These are phyloP conservation scores for Fusarium cicatricum DNA, from an alignment of 2,329 filamentous ascomycete genomes.

Conservation along the genomic window DNA sequence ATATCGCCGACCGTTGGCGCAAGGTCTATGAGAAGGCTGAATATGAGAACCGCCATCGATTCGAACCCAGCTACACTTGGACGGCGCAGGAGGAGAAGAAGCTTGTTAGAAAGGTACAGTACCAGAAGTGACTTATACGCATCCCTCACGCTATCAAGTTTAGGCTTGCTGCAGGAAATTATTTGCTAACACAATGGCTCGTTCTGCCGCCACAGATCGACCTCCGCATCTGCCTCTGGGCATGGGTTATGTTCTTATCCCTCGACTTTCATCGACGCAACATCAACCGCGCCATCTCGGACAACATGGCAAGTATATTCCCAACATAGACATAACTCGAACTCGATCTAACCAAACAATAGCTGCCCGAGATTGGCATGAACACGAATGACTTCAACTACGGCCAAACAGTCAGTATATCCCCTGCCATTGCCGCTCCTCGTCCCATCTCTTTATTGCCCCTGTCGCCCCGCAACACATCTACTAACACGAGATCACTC, in stretches of 20 bases:
- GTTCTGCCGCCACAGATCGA: slow-evolving; percentile 54
- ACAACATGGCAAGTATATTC: slow-evolving; percentile 46
- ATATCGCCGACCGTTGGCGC: slow-evolving; percentile 61
- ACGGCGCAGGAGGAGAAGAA: slow-evolving; percentile 57
- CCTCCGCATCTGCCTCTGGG: slow-evolving; percentile 48
- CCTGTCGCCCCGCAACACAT: not conserved
- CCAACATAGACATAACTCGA: not conserved
- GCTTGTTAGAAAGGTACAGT: slow-evolving; percentile 53
- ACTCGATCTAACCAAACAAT: slow-evolving; percentile 2
- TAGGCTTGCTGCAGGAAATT: not conserved
- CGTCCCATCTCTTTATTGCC: not conserved
- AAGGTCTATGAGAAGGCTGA: slow-evolving; percentile 61
- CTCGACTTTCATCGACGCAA: slow-evolving; percentile 57
- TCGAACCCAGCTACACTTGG: slow-evolving; percentile 57
- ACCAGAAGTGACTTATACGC: not conserved
- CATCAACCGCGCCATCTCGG: slow-evolving; percentile 54
- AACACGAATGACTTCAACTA: slow-evolving; percentile 57
- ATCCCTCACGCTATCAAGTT: not conserved
- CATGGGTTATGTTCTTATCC: slow-evolving; percentile 58
- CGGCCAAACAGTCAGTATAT: slow-evolving; percentile 47
- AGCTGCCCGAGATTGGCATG: slow-evolving; percentile 52
- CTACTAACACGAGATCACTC: not conserved
- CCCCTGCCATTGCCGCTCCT: not conserved
- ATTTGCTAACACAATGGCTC: slow-evolving; percentile 13
- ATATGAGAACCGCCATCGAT: slow-evolving; percentile 70